Base-by-base conservation (phyloP, 2,329 filamentous ascomycete genomes). In the Sordariomycetes sp. region DNA sequence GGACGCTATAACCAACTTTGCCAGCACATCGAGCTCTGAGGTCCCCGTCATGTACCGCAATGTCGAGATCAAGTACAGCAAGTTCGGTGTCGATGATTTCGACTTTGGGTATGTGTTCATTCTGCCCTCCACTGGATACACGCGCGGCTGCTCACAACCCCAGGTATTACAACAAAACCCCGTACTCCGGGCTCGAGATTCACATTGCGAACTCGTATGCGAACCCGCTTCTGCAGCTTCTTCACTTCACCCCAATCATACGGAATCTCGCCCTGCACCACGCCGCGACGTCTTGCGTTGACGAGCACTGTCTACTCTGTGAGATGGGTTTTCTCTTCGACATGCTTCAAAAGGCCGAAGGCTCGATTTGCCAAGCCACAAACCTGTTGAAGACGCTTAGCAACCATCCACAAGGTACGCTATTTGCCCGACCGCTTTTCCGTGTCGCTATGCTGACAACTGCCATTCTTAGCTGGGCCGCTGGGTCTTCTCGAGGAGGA, bases 21-120 rank as follows among this genome's bases (percentile, higher is more conserved):
- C 55, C 10, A 52, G 50, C 34, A 48, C 48, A 12, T 22, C 68
- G 58, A 87, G 89, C 61, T 82, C 87, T 48, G 90, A 96, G 58
- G 87, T 94, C 4, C 87, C 92, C 24, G 81, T 88, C 10, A 89
- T 94, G 74, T 99, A 99, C 69, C 85, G 88, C 62, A 91, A 90
- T 64, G 88, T 96, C 12, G 92, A 97, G 69, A 99, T 99, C 73
- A 96, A 96, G 68, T 99, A 97, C 74, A 96, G 92, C 76, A 95
- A 90, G 67, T 99, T 96, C 69, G 94, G 94, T 22, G 90, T 99
- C n/a, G 92, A 97, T 65, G 95, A 99, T 69, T 99, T 99, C 68
- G 94, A 99, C 69, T 99, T 99, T 71, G 87, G 87, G 84, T 89
- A 73, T 65, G 82, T 71, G 34, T 24, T 36, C n/a, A n/a, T 22